These are phyloP conservation scores for Solanum hybrid DNA, from an alignment of 305 asterid species.

Conservation along the genomic window DNA sequence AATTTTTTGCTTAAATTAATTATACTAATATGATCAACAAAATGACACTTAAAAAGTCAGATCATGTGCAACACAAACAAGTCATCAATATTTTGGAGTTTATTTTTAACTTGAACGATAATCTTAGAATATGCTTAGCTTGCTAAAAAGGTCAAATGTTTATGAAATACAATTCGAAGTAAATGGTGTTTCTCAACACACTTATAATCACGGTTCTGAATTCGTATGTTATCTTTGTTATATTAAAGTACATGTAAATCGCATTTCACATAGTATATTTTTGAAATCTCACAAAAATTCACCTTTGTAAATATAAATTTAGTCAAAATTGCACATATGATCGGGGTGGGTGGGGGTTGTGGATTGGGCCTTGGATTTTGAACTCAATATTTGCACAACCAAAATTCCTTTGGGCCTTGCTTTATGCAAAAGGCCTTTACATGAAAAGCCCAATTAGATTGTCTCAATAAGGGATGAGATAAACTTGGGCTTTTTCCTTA, in stretches of 20 bases:
- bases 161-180: not conserved
- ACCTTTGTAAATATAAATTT: not conserved
- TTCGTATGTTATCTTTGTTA: not conserved
- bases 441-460: not conserved
- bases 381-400: not conserved
- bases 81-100: not conserved
- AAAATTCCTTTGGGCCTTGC: not conserved
- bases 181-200: not conserved
- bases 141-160: not conserved
- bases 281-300: not conserved
- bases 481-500: not conserved
- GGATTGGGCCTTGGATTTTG: not conserved
- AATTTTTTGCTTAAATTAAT: not conserved
- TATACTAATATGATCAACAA: not conserved
- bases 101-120: not conserved
- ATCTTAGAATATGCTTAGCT: not conserved
- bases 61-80: not conserved
- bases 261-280: not conserved
- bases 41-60: not conserved
- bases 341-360: not conserved
- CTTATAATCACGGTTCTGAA: not conserved
- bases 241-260: not conserved
- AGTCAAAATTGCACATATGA: not conserved
- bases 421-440: not conserved
- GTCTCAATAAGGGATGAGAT: not conserved